These are phyloP conservation scores for Paramecium primaurelia DNA, from an alignment of 73 alveolate species.

Conservation along the genomic window DNA sequence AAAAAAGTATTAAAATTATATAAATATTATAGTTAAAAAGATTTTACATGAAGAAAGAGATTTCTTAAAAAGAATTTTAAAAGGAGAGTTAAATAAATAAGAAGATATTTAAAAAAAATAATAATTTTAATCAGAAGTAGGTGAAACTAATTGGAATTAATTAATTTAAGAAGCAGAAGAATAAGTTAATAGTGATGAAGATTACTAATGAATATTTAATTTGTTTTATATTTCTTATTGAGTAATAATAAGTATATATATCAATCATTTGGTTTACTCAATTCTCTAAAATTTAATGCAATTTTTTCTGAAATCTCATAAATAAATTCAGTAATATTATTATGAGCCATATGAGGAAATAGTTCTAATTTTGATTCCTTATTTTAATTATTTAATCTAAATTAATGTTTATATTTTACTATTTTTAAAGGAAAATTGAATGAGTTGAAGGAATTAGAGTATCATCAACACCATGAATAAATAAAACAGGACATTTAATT, in stretches of 20 bases:
- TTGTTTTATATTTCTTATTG: neutral
- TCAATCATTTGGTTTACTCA: neutral
- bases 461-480: constrained; percentile 7
- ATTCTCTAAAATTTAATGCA: neutral
- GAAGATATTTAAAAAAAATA: constrained; percentile 8
- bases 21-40: constrained; percentile 3
- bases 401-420: neutral
- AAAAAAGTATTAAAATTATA: neutral
- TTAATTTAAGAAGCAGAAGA: constrained; percentile 44
- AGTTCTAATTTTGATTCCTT: neutral
- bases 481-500: neutral
- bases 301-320: neutral
- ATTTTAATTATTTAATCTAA: neutral
- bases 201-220: neutral
- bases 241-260: neutral
- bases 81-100: neutral
- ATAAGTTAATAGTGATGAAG: neutral
- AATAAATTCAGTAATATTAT: neutral
- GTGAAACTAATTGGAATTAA: constrained; percentile 2
- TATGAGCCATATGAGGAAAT: neutral
- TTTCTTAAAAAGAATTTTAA: constrained; percentile 8
- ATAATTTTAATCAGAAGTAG: neutral
- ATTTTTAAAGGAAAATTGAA: neutral
- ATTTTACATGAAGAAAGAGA: constrained; percentile 36
- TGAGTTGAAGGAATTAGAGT: neutral